Conservation (phyloP, 805 yeast species). For the Wilhelminamyces savonicus region DNA sequence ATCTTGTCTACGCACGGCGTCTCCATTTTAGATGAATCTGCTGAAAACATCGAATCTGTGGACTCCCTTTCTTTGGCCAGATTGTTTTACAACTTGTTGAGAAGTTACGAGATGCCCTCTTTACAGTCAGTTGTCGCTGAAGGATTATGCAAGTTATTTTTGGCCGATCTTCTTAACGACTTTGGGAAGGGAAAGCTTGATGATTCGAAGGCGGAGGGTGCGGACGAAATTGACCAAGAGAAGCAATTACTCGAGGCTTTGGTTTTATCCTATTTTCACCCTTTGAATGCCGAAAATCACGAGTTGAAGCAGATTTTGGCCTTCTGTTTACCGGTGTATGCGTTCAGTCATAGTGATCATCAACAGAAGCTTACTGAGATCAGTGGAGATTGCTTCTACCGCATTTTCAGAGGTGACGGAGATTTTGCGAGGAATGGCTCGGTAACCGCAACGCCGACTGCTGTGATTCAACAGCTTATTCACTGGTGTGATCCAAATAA, state of each 20-base stretch:
- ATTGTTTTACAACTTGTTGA: slow-evolving; percentile 60
- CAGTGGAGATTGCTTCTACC: slow-evolving; percentile 57
- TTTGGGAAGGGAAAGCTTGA: slow-evolving; percentile 10
- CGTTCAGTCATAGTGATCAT: slow-evolving; percentile 67
- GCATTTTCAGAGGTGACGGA: slow-evolving; percentile 42
- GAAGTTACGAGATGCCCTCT: slow-evolving; percentile 49
- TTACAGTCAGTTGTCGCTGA: slow-evolving; percentile 81
- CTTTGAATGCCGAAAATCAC: slow-evolving; percentile 54
- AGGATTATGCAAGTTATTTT: slow-evolving; percentile 73
- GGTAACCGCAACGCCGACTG: slow-evolving; percentile 36
- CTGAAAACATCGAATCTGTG: slow-evolving; percentile 38
- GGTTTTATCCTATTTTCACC: slow-evolving; percentile 69
- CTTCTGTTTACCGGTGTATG: slow-evolving; percentile 83
- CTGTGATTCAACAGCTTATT: slow-evolving; percentile 62
- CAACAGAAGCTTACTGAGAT: slow-evolving; percentile 60
- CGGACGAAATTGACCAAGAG: slow-evolving; percentile 21
- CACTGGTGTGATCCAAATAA: slow-evolving; percentile 83
- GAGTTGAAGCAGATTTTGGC: slow-evolving; percentile 73
- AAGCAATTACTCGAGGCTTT: slow-evolving; percentile 57
- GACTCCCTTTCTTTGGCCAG: slow-evolving; percentile 64
- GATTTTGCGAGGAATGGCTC: slow-evolving; percentile 29
- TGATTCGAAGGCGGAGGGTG: slow-evolving; percentile 10
- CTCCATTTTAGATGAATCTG: slow-evolving; percentile 49
- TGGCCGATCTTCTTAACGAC: slow-evolving; percentile 70
- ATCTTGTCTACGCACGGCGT: slow-evolving; percentile 73